Conservation (phyloP, 2,329 filamentous ascomycete genomes). For the Fusarium metavorans region DNA sequence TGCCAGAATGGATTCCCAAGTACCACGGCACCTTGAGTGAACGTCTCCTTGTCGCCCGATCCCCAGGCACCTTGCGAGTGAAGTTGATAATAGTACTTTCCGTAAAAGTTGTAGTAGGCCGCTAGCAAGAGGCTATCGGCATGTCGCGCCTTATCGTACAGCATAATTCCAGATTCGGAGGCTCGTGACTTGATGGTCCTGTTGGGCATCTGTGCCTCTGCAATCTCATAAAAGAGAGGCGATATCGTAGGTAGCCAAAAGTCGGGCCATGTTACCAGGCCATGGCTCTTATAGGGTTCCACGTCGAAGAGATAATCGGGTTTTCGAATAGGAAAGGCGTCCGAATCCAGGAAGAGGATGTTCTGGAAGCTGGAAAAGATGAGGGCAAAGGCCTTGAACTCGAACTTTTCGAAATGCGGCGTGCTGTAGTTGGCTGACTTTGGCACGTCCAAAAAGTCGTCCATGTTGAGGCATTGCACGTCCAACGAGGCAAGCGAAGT, state of each 20-base stretch:
- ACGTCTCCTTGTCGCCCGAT: constrained; percentile 42
- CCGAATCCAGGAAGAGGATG: constrained; percentile 38
- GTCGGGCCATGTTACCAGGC: constrained; percentile 42
- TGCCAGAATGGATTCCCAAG: constrained; percentile 37
- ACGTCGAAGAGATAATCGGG: constrained; percentile 32
- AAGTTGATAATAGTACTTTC: constrained; percentile 39
- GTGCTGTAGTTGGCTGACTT: neutral
- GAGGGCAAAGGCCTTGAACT: constrained; percentile 39
- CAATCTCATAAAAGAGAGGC: constrained; percentile 38
- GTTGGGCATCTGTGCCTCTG: constrained; percentile 23
- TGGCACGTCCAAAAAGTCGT: constrained; percentile 30
- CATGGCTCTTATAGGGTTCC: constrained; percentile 34
- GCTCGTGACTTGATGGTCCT: constrained; percentile 32
- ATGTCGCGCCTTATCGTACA: constrained; percentile 35
- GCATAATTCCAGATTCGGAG: constrained; percentile 40
- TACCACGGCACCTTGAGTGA: constrained; percentile 34
- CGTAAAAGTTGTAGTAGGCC: constrained; percentile 42
- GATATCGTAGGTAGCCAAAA: constrained; percentile 44
- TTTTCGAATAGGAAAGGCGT: constrained; percentile 37
- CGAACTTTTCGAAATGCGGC: constrained; percentile 29
- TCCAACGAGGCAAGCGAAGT: constrained; percentile 2
- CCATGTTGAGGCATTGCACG: constrained; percentile 39
- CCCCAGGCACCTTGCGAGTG: constrained; percentile 44
- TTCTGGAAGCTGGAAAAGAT: constrained; percentile 42
- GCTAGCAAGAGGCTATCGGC: constrained; percentile 40